Base-by-base conservation (phyloP, 2,329 filamentous ascomycete species). In the Diplodia corticola region DNA sequence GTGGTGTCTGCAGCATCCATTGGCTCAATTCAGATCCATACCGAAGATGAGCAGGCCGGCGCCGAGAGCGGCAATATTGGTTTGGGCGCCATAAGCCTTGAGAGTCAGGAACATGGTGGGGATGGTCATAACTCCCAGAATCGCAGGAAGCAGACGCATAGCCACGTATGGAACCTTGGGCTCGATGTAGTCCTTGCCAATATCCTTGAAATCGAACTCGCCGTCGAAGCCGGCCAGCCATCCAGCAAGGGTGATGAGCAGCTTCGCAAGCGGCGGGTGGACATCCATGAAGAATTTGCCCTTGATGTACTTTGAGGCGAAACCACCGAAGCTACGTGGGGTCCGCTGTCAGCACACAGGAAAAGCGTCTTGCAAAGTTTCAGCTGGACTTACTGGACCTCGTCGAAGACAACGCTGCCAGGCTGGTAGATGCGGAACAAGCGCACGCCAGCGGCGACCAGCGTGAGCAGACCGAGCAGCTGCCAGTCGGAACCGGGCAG, bases 221-320 rank as follows among this genome's bases (percentile, higher is more conserved):
- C 95, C 95, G 76, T 97, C 87, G 78, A 98, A 99, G 64, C 95
- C 95, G 73, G 93, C 95, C 69, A 97, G 80, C 89, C 91, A 99
- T 72, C 94, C 95, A 69, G 93, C 93, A 68, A 99, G 87, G 63
- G 95, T 96, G 74, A 99, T 94, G 71, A 99, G 88, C 77, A 99
- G 88, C 84, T 99, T 99, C 71, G 95, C 95, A 68, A 99, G 85
- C 53, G 95, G 95, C 35, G 95, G 95, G 77, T 99, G 95, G n/a
- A 99, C 95, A 77, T 99, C 95, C 95, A 99, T 99, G 80, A 99
- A 99, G 86, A 99, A 99, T 78, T 86, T 90, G 75, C 95, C 95
- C 84, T 99, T 98, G 85, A 99, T 98, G 80, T 99, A 99, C 80
- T 99, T 99, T 73, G 91, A 92, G 70, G 95, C 95, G 77, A 99